Evolutionary conservation across 2,329 filamentous ascomycete species (phyloP).

Genomic region (Phyllosticta citriasiana): DNA sequence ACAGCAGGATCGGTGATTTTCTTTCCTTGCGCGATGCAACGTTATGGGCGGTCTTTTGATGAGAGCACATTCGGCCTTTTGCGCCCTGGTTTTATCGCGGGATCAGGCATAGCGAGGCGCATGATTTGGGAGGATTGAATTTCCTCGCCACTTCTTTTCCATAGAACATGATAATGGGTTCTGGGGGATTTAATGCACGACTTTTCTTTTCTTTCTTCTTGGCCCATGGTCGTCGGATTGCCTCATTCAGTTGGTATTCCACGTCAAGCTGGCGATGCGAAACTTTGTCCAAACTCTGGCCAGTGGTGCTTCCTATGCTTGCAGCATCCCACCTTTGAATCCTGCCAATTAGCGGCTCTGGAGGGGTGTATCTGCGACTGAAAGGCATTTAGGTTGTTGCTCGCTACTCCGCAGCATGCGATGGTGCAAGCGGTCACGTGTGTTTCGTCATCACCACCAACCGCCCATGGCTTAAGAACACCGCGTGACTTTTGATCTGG

Average conservation of each 20-base stretch:
- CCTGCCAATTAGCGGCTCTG: background rate
- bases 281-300: background rate
- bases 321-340: background rate
- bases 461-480: background rate
- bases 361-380: background rate
- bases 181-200: background rate
- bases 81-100: background rate
- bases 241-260: no score
- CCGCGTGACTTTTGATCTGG: background rate
- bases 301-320: background rate
- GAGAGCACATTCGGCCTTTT: background rate
- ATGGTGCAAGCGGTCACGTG: background rate
- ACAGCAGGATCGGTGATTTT: background rate
- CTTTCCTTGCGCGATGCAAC: background rate
- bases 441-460: background rate
- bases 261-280: background rate
- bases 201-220: background rate
- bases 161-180: background rate
- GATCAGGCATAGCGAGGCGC: background rate
- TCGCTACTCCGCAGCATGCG: background rate
- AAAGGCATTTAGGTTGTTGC: background rate
- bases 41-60: background rate
- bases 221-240: no score
- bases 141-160: background rate
- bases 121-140: background rate